phyloP scores from a whole-genome alignment of 1,139 yeast genomes.

The Candida albicans region DNA sequence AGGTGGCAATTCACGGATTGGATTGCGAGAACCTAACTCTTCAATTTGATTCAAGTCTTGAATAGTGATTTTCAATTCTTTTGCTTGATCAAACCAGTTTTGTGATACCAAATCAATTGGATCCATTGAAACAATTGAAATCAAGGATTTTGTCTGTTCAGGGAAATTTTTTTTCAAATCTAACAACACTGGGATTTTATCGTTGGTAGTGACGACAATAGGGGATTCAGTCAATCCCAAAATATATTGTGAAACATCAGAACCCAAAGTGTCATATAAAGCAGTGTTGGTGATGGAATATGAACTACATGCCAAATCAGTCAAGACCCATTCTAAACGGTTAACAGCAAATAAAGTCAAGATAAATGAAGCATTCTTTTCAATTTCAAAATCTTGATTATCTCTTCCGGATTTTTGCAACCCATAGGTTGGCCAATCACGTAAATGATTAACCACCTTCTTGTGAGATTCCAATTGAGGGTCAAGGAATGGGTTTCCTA shows the following conservation, averaged over 20 bases:
- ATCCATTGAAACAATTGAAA: slow-evolving; percentile 34
- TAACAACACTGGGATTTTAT: slow-evolving; percentile 26
- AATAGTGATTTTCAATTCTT: slow-evolving; percentile 25
- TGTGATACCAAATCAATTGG: slow-evolving; percentile 19
- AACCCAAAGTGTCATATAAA: slow-evolving; percentile 36
- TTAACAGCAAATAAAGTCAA: slow-evolving; percentile 33
- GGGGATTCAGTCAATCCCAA: slow-evolving; percentile 31
- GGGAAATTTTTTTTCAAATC: slow-evolving; percentile 23
- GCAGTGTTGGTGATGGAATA: slow-evolving; percentile 37
- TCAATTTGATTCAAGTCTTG: slow-evolving; percentile 50
- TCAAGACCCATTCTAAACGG: slow-evolving; percentile 35
- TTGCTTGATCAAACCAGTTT: slow-evolving; percentile 19
- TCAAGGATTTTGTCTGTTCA: slow-evolving; percentile 20
- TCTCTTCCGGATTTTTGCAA: slow-evolving; percentile 6
- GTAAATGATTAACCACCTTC: slow-evolving; percentile 24
- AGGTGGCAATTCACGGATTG: slow-evolving; percentile 49
- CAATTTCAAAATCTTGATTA: slow-evolving; percentile 11
- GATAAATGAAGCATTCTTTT: slow-evolving; percentile 24
- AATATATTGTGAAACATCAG: slow-evolving; percentile 28
- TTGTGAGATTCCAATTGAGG: slow-evolving; percentile 19
- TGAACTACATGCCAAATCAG: slow-evolving; percentile 37
- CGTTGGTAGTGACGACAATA: slow-evolving; percentile 29
- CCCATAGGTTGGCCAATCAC: slow-evolving; percentile 20
- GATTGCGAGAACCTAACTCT: slow-evolving; percentile 47
- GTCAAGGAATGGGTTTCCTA: slow-evolving; percentile 24